Percentiles rank a stretch among this genome's conserved stretches.
Evolutionary conservation across 805 yeast species (phyloP).

Genomic region (Candida maris): DNA sequence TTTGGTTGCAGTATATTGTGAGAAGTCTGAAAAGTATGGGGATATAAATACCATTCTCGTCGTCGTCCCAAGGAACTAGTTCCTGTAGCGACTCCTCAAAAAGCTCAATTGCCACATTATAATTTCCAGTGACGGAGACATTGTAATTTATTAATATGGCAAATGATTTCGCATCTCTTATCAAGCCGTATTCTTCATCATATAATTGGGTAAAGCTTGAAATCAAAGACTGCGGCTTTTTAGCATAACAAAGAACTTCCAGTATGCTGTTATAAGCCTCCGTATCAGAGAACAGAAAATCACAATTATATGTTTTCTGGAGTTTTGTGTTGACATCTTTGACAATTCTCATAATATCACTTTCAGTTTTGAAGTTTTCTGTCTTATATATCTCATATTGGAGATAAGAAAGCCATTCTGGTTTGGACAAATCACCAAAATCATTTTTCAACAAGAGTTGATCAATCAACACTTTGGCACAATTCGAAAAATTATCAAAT

Average conservation of each 20-base stretch:
- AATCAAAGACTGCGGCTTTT: constrained; percentile 24
- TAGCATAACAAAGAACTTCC: constrained; percentile 27
- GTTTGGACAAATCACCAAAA: constrained; percentile 13
- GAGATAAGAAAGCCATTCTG: constrained; percentile 26
- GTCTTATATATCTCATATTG: constrained; percentile 20
- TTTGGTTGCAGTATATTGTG: constrained; percentile 16
- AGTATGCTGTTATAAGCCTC: constrained; percentile 25
- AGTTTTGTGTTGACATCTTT: constrained; percentile 14
- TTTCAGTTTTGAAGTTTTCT: constrained; percentile 7
- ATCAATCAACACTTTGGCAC: constrained; percentile 17
- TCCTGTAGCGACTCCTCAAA: constrained; percentile 38
- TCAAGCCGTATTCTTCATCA: constrained; percentile 29
- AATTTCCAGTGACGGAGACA: constrained; percentile 31
- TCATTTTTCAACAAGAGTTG: constrained; percentile 8
- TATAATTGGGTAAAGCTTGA: constrained; percentile 28
- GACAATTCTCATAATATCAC: constrained; percentile 35
- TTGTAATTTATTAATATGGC: constrained; percentile 34
- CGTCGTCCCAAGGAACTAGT: constrained; percentile 41
- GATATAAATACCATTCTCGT: constrained; percentile 27
- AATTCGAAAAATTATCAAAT: constrained; percentile 13
- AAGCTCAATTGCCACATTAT: constrained; percentile 28
- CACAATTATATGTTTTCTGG: constrained; percentile 8
- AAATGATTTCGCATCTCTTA: constrained; percentile 35
- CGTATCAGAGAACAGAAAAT: constrained; percentile 19
- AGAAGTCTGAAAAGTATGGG: constrained; percentile 26